Base-by-base conservation (phyloP, 306 rosid species). In the Cucumis sativus region DNA sequence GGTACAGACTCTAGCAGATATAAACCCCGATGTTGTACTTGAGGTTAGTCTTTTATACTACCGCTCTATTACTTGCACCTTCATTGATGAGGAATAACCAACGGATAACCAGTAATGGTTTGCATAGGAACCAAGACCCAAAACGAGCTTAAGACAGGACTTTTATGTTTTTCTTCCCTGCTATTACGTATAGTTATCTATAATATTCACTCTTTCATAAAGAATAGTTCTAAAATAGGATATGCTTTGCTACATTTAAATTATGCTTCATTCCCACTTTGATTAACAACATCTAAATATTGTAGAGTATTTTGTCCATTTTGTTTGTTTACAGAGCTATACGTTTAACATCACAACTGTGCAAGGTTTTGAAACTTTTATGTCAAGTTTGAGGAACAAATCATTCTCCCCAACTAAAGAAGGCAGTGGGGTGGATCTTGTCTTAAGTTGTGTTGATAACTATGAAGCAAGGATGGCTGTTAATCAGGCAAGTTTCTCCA, bases 401-500 rank as follows among this genome's bases (percentile, higher is more conserved):
- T 92, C 96, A 20, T 95, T 95, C 79, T 1, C 81, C 71, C 90
- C 88, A 30, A 66, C 77, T 80, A 92, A 91, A 85, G 87, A 91
- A 88, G 92, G 90, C 17, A 87, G 85, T 63, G 99, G 98, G 43
- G 92, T 90, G 74, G 99, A 95, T 84, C 91, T 95, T 81, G 97
- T 95, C 40, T 82, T 95, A 84, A 95, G 99, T 83, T 95, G 99
- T 61, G 99, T 95, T 52, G 99, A 95, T 86, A 95, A 95, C 82
- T 95, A 95, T 80, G 99, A 95, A 92, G 99, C 99, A 73, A 87
- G 99, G 86, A 95, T 95, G 99, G 97, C 93, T 81, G 97, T 95
- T 81, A 95, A 95, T 82, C 99, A 95, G 98, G 98, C 90, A 85
- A 68, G 35, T 41, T 68, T 72, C 39, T 72, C 7, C 47, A 28